Percentiles rank a stretch among this genome's conserved stretches.
Conservation (phyloP, 1,284 basidiomycete genomes). For the Moesziomyces globuligerus region DNA sequence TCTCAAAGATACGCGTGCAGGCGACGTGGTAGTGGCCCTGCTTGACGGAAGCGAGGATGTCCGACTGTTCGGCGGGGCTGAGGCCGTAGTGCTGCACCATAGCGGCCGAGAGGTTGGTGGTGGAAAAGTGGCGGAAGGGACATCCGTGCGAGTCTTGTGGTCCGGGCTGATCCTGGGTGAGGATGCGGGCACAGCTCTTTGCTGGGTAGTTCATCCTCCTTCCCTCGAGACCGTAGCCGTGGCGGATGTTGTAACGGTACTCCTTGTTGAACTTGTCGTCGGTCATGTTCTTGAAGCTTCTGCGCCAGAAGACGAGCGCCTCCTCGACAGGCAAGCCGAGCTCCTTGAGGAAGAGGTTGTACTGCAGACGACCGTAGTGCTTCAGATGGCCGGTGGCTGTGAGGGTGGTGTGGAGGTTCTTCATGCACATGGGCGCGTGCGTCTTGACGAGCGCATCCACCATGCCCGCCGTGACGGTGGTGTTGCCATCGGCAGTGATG, state of each 20-base stretch:
- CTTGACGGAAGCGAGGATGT: constrained; percentile 86
- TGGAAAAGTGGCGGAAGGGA: constrained; percentile 90
- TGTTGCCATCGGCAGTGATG: constrained; percentile 69
- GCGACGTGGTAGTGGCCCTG: constrained; percentile 90
- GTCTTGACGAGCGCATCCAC: constrained; percentile 85
- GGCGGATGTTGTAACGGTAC: constrained; percentile 96
- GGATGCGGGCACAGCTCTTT: constrained; percentile 90
- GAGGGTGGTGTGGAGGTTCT: constrained; percentile 83
- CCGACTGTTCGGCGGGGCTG: constrained; percentile 79
- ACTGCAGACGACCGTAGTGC: constrained; percentile 90
- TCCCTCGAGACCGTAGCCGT: constrained; percentile 93
- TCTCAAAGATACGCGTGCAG: constrained; percentile 95
- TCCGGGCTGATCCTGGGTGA: constrained; percentile 80
- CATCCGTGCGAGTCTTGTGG: constrained; percentile 86
- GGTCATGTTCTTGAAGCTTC: constrained; percentile 77
- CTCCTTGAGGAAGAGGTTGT: constrained; percentile 89
- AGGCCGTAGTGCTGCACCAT: constrained; percentile 80
- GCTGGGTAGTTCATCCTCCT: constrained; percentile 93
- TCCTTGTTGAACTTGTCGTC: constrained; percentile 99
- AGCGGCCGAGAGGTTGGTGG: constrained; percentile 83
- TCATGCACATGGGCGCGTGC: constrained; percentile 97
- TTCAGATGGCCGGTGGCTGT: constrained; percentile 86
- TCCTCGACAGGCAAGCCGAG: constrained; percentile 94
- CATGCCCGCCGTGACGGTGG: constrained; percentile 89
- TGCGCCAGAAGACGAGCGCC: constrained; percentile 91